Percentiles rank a stretch among this genome's conserved stretches.
Conservation (phyloP, 2,329 filamentous ascomycete genomes). For the Sarocladium brachiariae region DNA sequence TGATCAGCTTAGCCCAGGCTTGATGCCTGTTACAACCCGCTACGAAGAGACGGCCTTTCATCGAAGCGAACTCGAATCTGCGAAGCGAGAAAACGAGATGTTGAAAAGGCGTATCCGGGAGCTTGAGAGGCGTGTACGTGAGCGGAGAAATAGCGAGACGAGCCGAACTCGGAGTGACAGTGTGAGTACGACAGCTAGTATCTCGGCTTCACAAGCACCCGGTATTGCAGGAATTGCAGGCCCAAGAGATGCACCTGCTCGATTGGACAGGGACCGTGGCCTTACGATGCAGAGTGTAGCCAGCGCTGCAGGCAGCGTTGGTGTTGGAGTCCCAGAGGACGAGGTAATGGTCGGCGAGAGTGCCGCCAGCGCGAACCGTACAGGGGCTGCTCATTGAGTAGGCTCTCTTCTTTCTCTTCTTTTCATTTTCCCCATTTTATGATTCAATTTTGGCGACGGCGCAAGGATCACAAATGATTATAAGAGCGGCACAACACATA, state of each 20-base stretch:
- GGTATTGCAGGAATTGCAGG: slow-evolving; percentile 27
- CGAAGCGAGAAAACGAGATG: slow-evolving; percentile 57
- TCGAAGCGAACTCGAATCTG: slow-evolving; percentile 51
- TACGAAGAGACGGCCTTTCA: slow-evolving; percentile 58
- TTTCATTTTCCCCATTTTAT: background rate
- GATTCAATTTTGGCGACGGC: background rate
- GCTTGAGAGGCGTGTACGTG: slow-evolving; percentile 48
- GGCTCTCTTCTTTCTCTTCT: background rate
- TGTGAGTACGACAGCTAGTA: slow-evolving; percentile 45
- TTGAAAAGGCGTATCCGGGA: slow-evolving; percentile 56
- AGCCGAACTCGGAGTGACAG: slow-evolving; percentile 44
- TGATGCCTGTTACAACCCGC: slow-evolving; percentile 50
- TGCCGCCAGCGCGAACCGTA: slow-evolving; percentile 41
- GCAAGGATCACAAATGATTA: slow-evolving; percentile 1
- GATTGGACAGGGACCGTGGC: slow-evolving; percentile 36
- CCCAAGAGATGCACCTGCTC: slow-evolving; percentile 29
- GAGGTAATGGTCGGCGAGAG: slow-evolving; percentile 57
- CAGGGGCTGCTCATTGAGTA: slow-evolving; percentile 13
- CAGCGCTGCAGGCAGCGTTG: slow-evolving; percentile 37
- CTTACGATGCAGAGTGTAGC: slow-evolving; percentile 34
- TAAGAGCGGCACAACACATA: no score
- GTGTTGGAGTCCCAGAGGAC: slow-evolving; percentile 51
- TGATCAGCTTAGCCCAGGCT: slow-evolving; percentile 43
- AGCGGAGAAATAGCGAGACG: slow-evolving; percentile 40
- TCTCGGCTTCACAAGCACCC: slow-evolving; percentile 34